Evolutionary conservation across 2,329 filamentous ascomycete species (phyloP).

Genomic region (Fusarium oligoseptatum): DNA sequence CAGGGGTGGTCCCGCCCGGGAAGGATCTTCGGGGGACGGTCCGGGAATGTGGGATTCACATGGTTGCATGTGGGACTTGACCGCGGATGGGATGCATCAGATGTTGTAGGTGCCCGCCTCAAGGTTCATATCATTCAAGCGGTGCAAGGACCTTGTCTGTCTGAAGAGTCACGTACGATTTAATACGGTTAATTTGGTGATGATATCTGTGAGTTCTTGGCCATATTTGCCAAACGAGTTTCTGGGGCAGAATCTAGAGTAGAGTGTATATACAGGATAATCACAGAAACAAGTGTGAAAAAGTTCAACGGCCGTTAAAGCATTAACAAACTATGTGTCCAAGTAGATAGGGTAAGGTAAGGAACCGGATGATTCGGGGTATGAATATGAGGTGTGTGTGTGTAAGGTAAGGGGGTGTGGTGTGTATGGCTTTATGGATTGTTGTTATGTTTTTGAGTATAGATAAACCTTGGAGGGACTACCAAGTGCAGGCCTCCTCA

Average conservation of each 20-base stretch:
- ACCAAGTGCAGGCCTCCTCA: conserved; percentile 41
- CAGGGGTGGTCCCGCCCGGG: conserved; percentile 39
- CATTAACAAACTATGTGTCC: conserved; percentile 7
- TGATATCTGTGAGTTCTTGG: conserved; percentile 58
- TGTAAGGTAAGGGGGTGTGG: background rate
- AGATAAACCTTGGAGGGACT: background rate
- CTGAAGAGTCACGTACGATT: conserved; percentile 55
- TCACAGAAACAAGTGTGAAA: background rate
- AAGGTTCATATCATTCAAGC: conserved; percentile 31
- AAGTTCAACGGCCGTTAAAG: background rate
- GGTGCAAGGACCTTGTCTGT: conserved; percentile 57
- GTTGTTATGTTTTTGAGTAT: background rate
- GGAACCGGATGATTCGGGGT: background rate
- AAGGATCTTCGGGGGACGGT: conserved; percentile 47
- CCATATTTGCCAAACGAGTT: conserved; percentile 58
- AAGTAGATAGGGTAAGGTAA: background rate
- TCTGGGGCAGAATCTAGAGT: conserved; percentile 49
- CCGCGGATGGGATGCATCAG: conserved; percentile 5
- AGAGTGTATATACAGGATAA: background rate
- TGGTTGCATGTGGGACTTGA: conserved; percentile 6
- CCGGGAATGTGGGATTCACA: conserved; percentile 11
- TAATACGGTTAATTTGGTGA: conserved; percentile 59
- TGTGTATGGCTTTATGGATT: background rate
- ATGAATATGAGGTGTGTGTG: background rate
- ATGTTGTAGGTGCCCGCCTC: conserved; percentile 19